Percentiles rank a stretch among this genome's conserved stretches.
phyloP scores from a whole-genome alignment of 1,284 basidiomycete genomes.

The Phlebopus sp. region DNA sequence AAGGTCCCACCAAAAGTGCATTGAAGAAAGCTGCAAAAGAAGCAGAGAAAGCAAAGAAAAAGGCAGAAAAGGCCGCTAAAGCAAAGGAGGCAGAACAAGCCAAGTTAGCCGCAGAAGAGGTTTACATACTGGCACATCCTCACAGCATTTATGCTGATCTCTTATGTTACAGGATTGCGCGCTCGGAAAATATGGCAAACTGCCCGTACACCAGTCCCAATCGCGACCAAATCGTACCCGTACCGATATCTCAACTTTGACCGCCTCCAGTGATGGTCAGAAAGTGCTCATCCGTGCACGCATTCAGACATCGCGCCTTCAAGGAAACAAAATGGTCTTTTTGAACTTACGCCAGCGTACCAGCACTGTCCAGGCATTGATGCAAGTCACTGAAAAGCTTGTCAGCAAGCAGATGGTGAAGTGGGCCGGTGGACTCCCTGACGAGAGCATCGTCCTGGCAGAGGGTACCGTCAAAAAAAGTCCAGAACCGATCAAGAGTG shows the following conservation, averaged over 20 bases:
- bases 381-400: conserved; percentile 74
- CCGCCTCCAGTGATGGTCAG: conserved; percentile 70
- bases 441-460: conserved; percentile 92
- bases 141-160: conserved; percentile 7
- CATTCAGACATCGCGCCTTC: conserved; percentile 88
- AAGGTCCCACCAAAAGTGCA: conserved; percentile 81
- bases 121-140: conserved; percentile 34
- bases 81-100: conserved; percentile 68
- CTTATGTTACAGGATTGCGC: conserved; percentile 71
- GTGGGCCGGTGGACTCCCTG: conserved; percentile 77
- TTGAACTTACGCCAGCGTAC: conserved; percentile 88
- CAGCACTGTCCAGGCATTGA: conserved; percentile 87
- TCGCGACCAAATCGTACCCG: conserved; percentile 50
- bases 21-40: conserved; percentile 93
- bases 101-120: conserved; percentile 67
- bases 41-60: conserved; percentile 91
- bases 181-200: conserved; percentile 82
- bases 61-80: conserved; percentile 79
- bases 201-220: conserved; percentile 93
- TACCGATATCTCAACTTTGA: conserved; percentile 68
- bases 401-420: conserved; percentile 99
- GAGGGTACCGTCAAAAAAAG: conserved; percentile 82
- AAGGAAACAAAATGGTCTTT: conserved; percentile 95
- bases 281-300: conserved; percentile 85
- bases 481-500: conserved; percentile 88